Conservation (phyloP, 1,284 basidiomycete species). For the Heterobasidion occidentale region DNA sequence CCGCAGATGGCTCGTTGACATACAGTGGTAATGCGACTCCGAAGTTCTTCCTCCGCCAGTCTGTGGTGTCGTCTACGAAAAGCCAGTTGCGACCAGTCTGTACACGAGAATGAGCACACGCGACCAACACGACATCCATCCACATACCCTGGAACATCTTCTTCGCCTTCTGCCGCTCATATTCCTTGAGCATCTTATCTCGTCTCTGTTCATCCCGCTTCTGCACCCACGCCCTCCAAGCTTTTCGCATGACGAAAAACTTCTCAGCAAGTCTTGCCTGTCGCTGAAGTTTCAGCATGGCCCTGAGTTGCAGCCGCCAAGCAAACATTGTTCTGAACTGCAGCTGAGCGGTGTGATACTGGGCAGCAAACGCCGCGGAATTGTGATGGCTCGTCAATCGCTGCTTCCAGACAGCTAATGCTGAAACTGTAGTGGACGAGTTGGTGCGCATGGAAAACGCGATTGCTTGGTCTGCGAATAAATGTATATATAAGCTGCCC, state of each 20-base stretch:
- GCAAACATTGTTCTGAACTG: slow-evolving; percentile 38
- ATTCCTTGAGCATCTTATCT: slow-evolving; percentile 35
- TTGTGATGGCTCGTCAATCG: slow-evolving; percentile 40
- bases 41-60: slow-evolving; percentile 32
- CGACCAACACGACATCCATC: neutral
- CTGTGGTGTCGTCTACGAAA: slow-evolving; percentile 25
- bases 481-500: neutral
- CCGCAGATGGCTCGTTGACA: slow-evolving; percentile 3
- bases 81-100: slow-evolving; percentile 41
- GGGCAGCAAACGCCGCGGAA: slow-evolving; percentile 40
- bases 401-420: slow-evolving; percentile 44
- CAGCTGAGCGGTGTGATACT: slow-evolving; percentile 37
- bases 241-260: slow-evolving; percentile 42
- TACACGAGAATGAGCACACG: slow-evolving; percentile 5
- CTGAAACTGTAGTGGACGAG: slow-evolving; percentile 28
- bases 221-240: slow-evolving; percentile 45
- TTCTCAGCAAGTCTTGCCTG: slow-evolving; percentile 53
- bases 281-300: slow-evolving; percentile 41
- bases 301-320: slow-evolving; percentile 54
- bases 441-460: slow-evolving; percentile 40
- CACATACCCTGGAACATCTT: slow-evolving; percentile 40
- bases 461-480: slow-evolving; percentile 26
- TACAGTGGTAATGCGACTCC: slow-evolving; percentile 34
- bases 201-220: slow-evolving; percentile 41
- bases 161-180: slow-evolving; percentile 30